Conservation (phyloP, 2,329 filamentous ascomycete species). For the Colletotrichum spinosum region DNA sequence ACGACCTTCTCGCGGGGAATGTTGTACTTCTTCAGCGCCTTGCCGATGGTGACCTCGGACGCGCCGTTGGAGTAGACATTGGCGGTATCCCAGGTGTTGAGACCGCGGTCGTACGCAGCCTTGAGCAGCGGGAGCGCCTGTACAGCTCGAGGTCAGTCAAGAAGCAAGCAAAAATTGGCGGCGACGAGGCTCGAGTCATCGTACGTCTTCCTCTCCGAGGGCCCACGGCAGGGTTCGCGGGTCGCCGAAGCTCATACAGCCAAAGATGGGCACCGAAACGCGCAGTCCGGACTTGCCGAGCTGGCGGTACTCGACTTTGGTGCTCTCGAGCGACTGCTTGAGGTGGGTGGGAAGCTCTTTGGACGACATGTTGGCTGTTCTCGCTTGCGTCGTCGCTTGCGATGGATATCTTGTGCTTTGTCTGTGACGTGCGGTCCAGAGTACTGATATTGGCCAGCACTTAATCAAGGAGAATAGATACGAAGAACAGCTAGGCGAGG, state of each 20-base stretch:
- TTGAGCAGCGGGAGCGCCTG: conserved; percentile 69
- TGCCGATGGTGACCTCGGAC: conserved; percentile 66
- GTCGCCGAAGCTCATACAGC: conserved; percentile 72
- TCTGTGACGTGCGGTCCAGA: not conserved
- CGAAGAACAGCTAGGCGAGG: not conserved
- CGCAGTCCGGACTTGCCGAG: conserved; percentile 72
- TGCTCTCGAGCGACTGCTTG: conserved; percentile 44
- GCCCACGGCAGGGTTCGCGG: conserved; percentile 65
- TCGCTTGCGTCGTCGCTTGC: not conserved
- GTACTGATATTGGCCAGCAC: not conserved
- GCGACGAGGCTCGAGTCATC: not conserved
- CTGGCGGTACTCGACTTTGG: conserved; percentile 61
- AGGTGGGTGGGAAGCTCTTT: conserved; percentile 35
- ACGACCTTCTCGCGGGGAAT: conserved; percentile 68
- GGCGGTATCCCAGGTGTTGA: conserved; percentile 70
- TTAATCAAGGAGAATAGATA: not conserved
- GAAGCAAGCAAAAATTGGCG: not conserved
- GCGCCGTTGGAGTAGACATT: conserved; percentile 68
- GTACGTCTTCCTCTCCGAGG: conserved; percentile 63
- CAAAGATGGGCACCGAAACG: conserved; percentile 73
- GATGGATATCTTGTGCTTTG: not conserved
- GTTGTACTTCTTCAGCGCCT: conserved; percentile 69
- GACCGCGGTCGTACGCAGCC: conserved; percentile 70
- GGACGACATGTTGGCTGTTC: conserved; percentile 20
- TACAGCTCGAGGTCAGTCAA: not conserved